Conservation (phyloP, 345 rosid genomes). For the Streptanthus diversifolius region DNA sequence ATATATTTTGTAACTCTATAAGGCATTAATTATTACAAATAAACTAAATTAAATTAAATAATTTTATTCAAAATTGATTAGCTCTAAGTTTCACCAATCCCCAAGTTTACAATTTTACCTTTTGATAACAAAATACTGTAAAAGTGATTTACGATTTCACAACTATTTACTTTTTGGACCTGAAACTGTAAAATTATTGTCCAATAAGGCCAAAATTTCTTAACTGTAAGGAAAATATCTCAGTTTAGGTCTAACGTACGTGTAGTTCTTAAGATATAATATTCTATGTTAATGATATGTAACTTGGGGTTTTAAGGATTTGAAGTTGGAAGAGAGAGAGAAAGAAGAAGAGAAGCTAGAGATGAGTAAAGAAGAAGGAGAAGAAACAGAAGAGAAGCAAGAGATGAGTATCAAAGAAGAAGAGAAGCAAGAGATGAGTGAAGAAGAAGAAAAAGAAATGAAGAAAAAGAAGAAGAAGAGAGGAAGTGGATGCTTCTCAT, state of each 20-base stretch:
- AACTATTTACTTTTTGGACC: not conserved
- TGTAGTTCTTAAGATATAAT: not conserved
- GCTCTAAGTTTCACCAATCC: not conserved
- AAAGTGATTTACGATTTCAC: not conserved
- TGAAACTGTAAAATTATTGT: not conserved
- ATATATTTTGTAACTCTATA: not conserved
- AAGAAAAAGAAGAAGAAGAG: slow-evolving; percentile 21
- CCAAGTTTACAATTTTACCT: not conserved
- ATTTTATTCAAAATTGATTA: not conserved
- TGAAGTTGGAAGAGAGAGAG: slow-evolving; percentile 34
- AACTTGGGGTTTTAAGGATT: slow-evolving; percentile 29
- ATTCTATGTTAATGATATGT: not conserved
- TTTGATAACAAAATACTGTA: not conserved
- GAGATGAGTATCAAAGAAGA: slow-evolving; percentile 10
- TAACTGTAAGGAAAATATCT: not conserved
- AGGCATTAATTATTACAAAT: not conserved
- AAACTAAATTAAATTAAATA: not conserved
- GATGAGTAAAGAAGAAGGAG: slow-evolving; percentile 7
- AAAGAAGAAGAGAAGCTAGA: slow-evolving; percentile 10
- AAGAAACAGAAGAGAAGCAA: slow-evolving; percentile 4
- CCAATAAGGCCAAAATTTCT: slow-evolving; percentile 2
- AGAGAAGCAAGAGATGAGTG: not conserved
- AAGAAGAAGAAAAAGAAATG: slow-evolving; percentile 12
- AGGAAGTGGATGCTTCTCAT: slow-evolving; percentile 64
- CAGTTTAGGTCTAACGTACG: not conserved